These are phyloP conservation scores for Phialocephala subalpina DNA, from an alignment of 2,329 filamentous ascomycete genomes.

Conservation along the genomic window DNA sequence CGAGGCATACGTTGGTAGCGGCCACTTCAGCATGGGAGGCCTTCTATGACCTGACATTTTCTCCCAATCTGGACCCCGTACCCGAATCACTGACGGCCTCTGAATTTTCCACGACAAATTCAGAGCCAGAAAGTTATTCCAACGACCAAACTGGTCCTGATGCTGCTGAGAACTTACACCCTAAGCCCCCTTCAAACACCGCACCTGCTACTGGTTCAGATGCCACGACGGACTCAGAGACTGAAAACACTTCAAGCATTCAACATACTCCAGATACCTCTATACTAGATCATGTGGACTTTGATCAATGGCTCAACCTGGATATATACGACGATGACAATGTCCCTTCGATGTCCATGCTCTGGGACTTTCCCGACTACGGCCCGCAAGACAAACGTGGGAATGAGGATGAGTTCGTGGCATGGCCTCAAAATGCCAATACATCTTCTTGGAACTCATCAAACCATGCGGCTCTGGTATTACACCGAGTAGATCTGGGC, in stretches of 20 bases:
- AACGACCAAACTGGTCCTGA: not conserved
- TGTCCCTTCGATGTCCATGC: not conserved
- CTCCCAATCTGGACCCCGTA: not conserved
- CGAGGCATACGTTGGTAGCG: not conserved
- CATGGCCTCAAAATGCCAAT: not conserved
- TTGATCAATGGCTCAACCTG: slow-evolving; percentile 3
- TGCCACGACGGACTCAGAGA: not conserved
- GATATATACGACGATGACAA: not conserved
- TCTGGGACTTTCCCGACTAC: not conserved
- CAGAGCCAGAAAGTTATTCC: not conserved
- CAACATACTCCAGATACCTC: not conserved
- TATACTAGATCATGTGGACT: not conserved
- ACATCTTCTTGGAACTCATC: not conserved
- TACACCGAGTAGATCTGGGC: not conserved
- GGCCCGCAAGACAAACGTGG: not conserved
- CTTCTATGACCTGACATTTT: not conserved
- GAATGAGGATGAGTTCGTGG: not conserved
- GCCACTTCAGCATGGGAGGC: not conserved
- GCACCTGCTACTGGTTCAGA: too few species aligned
- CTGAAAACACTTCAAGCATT: not conserved
- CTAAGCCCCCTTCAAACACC: too few species aligned
- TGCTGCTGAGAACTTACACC: not conserved
- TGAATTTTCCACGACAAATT: not conserved
- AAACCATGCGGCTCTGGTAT: not conserved
- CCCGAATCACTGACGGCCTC: not conserved